Base-by-base conservation (phyloP, 345 rosid species). In the Populus davidiana region DNA sequence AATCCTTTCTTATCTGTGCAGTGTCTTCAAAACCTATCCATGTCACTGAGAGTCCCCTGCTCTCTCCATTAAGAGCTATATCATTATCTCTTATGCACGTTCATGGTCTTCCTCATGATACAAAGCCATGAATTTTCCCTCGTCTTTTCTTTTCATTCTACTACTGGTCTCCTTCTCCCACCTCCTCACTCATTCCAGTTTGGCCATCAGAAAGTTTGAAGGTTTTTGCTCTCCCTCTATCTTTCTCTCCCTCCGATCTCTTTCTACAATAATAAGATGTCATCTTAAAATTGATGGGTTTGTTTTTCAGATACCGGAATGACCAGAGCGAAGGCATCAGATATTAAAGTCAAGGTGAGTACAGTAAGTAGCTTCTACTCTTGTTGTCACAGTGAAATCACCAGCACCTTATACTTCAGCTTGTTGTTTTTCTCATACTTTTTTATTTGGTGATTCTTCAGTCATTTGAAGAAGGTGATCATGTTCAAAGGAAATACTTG, bases 401-500 rank as follows among this genome's bases (percentile, higher is more conserved):
- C 23, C 63, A 9, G 3, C 1, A 10, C 27, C 25, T 9, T 59
- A 23, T 9, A 8, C 29, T 29, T 64, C 14, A 38, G 9, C 27
- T 68, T 21, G 41, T 68, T 39, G 27, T 25, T 38, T 12, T 36
- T 16, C 49, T 41, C n/a, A 17, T 63, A 18, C 35, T 31, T 49
- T 20, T 31, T 50, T 63, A 25, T 47, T 27, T 18, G 10, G 56
- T 35, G n/a, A 7, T 16, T 13, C 66, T 50, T 20, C 76, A 73
- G 80, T 33, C 52, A 63, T 71, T 70, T 38, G 70, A 21, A 25
- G 70, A 71, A 25, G 61, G 43, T 25, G 17, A 33, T 38, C 64
- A 5, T 21, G 66, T 68, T 41, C 78, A 13, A 8, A 74, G 86
- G 75, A 83, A 74, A 80, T 16, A 47, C 23, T 36, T 83, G 79